Evolutionary conservation across 129 eudicot species (phyloP), one percentile per base, ranked within the genome.

Genomic region (Helianthus tuberosus): DNA sequence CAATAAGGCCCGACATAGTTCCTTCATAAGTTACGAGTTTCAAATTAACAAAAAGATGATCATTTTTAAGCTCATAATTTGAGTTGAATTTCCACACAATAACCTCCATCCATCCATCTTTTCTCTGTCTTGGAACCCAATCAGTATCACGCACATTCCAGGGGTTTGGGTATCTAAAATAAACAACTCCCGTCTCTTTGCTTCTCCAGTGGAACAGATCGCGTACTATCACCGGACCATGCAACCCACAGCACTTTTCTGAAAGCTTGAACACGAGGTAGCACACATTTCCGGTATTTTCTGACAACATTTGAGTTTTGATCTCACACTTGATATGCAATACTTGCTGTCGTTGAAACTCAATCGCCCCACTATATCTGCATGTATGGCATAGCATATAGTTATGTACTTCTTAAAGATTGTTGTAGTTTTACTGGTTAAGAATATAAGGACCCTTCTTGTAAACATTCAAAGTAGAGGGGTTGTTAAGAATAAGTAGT

Each of bases 21-120:
- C 58, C 72, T 49, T 67, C 72, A 46, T 67, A 67, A 12, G 58
- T 47, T 23, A 47, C 2, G 5, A 67, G 17, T 23, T 47, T 67
- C 11, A 67, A 46, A 23, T 67, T 46, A n/a, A 67, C 7, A 23
- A 51, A 32, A 25, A 67, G 35, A 67, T 44, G 20, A 47, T 32
- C 58, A 47, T 67, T 20, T 67, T 2, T 17, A 46, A 47, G 58
- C 16, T 67, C 12, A 20, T 20, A 67, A 25, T 11, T 48, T 67
- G 72, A 20, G 58, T 46, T 17, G 38, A 46, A 67, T 23, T 67
- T 47, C 72, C 58, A 67, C 55, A 67, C 20, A 5, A 20, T 67
- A 23, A 67, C 72, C 58, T 67, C 57, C 72, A 46, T 67, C 72
- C 58, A 47, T 67, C 72, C 72, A 12, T 67, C 72, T 67, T 67